Evolutionary conservation across 768 basidiomycete genomes (phyloP).

Genomic region (Lactifluus subvellereus): DNA sequence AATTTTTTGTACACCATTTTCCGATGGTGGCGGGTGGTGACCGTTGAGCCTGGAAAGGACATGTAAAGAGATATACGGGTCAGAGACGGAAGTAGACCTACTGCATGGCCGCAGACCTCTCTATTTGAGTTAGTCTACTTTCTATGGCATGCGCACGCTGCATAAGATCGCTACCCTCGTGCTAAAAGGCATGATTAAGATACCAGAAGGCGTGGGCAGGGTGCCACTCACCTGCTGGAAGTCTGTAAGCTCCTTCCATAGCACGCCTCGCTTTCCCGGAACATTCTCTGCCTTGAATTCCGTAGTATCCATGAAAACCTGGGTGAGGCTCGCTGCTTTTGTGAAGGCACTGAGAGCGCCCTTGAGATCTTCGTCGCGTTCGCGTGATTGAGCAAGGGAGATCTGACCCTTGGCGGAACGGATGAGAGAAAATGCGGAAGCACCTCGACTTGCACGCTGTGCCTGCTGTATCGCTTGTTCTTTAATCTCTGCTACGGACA

Average conservation of each 20-base stretch:
- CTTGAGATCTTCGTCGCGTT: slow-evolving; percentile 54
- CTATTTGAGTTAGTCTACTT: slow-evolving; percentile 41
- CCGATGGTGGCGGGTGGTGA: slow-evolving; percentile 10
- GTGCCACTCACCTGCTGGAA: slow-evolving; percentile 54
- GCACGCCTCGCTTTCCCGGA: slow-evolving; percentile 45
- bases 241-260: slow-evolving; percentile 58
- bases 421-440: slow-evolving; percentile 56
- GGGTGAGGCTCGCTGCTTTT: slow-evolving; percentile 53
- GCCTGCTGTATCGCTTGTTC: slow-evolving; percentile 43
- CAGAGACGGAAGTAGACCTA: slow-evolving; percentile 21
- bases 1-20: slow-evolving; percentile 29
- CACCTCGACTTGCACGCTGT: slow-evolving; percentile 48
- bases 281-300: slow-evolving; percentile 50
- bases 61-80: slow-evolving; percentile 12
- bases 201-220: background rate
- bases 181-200: slow-evolving; percentile 26
- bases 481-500: slow-evolving; percentile 44
- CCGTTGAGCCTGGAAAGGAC: slow-evolving; percentile 16
- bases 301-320: slow-evolving; percentile 52
- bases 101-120: slow-evolving; percentile 35
- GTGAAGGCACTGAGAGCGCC: slow-evolving; percentile 55
- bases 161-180: slow-evolving; percentile 36
- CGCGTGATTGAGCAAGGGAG: slow-evolving; percentile 44
- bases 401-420: slow-evolving; percentile 55
- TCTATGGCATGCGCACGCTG: slow-evolving; percentile 42